Percentiles rank a stretch among this genome's conserved stretches.
phyloP scores from a whole-genome alignment of 129 eudicot genomes.

The Tanacetum coccineum region DNA sequence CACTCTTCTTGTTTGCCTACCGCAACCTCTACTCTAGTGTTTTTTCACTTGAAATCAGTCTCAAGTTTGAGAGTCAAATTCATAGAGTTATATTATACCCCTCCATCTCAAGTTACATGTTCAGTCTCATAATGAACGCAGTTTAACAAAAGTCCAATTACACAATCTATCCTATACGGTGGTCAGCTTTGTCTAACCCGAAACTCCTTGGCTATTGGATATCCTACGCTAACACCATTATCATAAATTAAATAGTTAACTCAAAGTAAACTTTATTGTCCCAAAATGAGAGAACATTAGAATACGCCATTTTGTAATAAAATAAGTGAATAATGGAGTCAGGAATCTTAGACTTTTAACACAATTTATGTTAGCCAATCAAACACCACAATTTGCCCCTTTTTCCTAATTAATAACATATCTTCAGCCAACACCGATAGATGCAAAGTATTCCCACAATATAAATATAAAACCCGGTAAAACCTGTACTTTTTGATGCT shows the following conservation, averaged over 20 bases:
- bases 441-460: slow-evolving; percentile 8
- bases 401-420: not conserved
- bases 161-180: too few species aligned
- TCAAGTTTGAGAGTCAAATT: too few species aligned
- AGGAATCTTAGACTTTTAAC: slow-evolving; percentile 10
- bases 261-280: not conserved
- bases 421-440: not conserved
- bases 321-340: not conserved
- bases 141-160: too few species aligned
- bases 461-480: not conserved
- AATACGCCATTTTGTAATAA: not conserved
- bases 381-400: not conserved
- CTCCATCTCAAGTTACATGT: too few species aligned
- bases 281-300: not conserved
- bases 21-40: too few species aligned
- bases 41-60: too few species aligned
- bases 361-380: slow-evolving; percentile 1
- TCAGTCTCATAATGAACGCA: too few species aligned
- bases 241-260: not conserved
- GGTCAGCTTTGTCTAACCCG: not conserved
- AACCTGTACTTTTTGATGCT: slow-evolving; percentile 13
- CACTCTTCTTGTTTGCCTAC: too few species aligned
- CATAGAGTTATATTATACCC: too few species aligned
- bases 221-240: not conserved
- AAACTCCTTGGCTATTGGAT: not conserved